Evolutionary conservation across 1,284 basidiomycete genomes (phyloP).

Genomic region (Malassezia japonica): DNA sequence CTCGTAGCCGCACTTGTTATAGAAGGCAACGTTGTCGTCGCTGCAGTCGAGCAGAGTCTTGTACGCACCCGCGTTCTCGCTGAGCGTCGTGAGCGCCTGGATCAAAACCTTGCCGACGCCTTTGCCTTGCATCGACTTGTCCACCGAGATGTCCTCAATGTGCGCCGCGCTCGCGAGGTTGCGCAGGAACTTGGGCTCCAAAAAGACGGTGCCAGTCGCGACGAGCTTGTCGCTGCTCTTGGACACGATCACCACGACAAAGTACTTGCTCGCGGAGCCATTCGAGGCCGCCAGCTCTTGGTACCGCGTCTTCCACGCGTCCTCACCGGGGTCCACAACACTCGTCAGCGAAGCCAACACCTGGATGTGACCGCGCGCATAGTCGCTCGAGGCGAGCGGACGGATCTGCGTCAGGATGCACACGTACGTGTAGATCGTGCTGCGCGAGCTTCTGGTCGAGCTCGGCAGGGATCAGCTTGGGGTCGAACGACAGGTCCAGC

Average conservation of each 20-base stretch:
- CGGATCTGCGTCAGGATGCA: conserved; percentile 65
- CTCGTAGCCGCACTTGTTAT: conserved; percentile 75
- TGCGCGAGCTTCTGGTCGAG: conserved; percentile 56
- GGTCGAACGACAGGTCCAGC: conserved; percentile 66
- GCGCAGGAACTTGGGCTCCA: conserved; percentile 87
- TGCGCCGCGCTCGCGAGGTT: conserved; percentile 74
- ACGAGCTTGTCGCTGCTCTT: conserved; percentile 67
- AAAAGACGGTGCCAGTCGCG: conserved; percentile 70
- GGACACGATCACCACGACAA: conserved; percentile 71
- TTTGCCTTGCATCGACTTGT: conserved; percentile 74
- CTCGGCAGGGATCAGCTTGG: conserved; percentile 59
- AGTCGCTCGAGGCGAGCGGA: conserved; percentile 76
- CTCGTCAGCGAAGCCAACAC: conserved; percentile 72
- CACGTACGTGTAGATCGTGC: conserved; percentile 54
- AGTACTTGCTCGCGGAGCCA: conserved; percentile 55
- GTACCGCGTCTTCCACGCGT: conserved; percentile 50
- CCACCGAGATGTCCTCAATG: conserved; percentile 94
- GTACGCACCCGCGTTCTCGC: conserved; percentile 67
- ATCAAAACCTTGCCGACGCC: conserved; percentile 80
- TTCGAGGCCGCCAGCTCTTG: conserved; percentile 7
- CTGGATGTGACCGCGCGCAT: conserved; percentile 68
- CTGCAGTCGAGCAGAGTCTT: conserved; percentile 96
- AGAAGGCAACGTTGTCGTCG: conserved; percentile 89
- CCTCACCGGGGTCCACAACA: conserved; percentile 65
- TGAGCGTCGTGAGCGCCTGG: conserved; percentile 66